These are phyloP conservation scores for Polygonum aviculare DNA, from an alignment of 148 eudicot species.

Conservation along the genomic window DNA sequence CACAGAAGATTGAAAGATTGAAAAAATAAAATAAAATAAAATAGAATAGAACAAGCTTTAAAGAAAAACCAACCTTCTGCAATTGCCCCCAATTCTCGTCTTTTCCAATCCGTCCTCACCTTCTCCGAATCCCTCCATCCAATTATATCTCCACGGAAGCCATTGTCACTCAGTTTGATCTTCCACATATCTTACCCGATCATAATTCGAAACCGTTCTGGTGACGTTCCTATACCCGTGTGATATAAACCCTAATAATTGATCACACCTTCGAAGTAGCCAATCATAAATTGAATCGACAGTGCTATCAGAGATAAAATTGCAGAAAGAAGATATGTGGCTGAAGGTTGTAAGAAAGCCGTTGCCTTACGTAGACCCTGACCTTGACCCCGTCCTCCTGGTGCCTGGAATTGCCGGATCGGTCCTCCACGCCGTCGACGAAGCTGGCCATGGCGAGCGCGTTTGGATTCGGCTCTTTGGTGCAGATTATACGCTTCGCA, in stretches of 20 bases:
- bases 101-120: neutral
- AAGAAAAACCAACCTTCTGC: neutral
- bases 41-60: neutral
- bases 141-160: neutral
- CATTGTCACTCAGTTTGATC: neutral
- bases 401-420: slow-evolving; percentile 96
- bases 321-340: slow-evolving; percentile 57
- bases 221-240: neutral
- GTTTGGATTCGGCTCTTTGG: slow-evolving; percentile 84
- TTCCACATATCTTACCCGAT: neutral
- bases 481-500: slow-evolving; percentile 70
- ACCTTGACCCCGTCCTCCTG: slow-evolving; percentile 81
- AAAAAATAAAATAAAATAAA: neutral
- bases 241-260: neutral
- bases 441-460: slow-evolving; percentile 53
- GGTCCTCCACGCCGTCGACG: slow-evolving; percentile 71
- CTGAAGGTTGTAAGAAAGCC: slow-evolving; percentile 35
- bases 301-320: slow-evolving; percentile 37
- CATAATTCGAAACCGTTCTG: neutral
- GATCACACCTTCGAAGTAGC: neutral
- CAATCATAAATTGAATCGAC: neutral
- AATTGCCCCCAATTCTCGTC: neutral
- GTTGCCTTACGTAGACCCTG: slow-evolving; percentile 52
- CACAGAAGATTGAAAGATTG: neutral
- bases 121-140: slow-evolving; percentile 1